phyloP scores from a whole-genome alignment of 805 yeast species.

The Saccharomycopsis sp. region DNA sequence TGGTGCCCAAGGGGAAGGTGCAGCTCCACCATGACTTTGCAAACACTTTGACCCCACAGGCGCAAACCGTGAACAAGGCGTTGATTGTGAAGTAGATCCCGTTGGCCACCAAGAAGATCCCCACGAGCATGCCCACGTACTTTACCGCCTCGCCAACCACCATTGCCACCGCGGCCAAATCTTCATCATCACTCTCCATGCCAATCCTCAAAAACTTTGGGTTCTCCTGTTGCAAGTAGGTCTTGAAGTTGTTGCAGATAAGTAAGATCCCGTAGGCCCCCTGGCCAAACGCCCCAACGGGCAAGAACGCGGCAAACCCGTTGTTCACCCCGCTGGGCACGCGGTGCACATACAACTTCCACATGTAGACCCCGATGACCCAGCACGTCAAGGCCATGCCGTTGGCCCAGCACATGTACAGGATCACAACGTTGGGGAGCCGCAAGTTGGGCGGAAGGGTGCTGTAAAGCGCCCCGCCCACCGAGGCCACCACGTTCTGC shows the following conservation, averaged over 20 bases:
- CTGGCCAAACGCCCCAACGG: slow-evolving; percentile 81
- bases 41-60: slow-evolving; percentile 32
- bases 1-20: slow-evolving; percentile 86
- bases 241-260: slow-evolving; percentile 38
- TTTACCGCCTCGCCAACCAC: slow-evolving; percentile 23
- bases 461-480: slow-evolving; percentile 49
- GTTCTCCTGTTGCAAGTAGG: slow-evolving; percentile 21
- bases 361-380: slow-evolving; percentile 46
- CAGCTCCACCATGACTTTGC: slow-evolving; percentile 66
- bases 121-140: slow-evolving; percentile 32
- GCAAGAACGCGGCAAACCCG: slow-evolving; percentile 63
- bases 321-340: slow-evolving; percentile 42
- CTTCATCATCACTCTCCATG: slow-evolving; percentile 9
- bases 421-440: slow-evolving; percentile 43
- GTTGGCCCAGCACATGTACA: slow-evolving; percentile 57
- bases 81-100: slow-evolving; percentile 51
- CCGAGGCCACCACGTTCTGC: slow-evolving; percentile 62
- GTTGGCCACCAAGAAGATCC: slow-evolving; percentile 40
- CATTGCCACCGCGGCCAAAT: slow-evolving; percentile 22
- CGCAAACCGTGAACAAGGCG: slow-evolving; percentile 30
- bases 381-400: slow-evolving; percentile 55
- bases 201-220: slow-evolving; percentile 15
- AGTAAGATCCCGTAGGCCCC: slow-evolving; percentile 62
- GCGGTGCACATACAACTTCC: slow-evolving; percentile 49
- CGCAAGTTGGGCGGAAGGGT: slow-evolving; percentile 39